Evolutionary conservation across 352 stramenopile genomes (phyloP).

Genomic region (Pythium oligandrum): DNA sequence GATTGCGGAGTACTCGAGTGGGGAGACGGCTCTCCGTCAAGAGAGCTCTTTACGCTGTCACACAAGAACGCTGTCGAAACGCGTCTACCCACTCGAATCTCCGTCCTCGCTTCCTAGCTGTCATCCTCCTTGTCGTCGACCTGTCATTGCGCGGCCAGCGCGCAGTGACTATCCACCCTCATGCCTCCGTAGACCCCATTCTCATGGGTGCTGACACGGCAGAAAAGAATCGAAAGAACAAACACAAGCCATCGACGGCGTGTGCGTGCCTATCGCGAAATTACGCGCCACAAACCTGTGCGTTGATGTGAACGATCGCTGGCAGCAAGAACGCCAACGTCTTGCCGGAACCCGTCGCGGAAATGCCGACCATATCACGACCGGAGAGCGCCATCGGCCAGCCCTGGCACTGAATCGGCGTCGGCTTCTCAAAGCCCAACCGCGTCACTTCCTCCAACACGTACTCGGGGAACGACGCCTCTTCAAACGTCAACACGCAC

Average conservation of each 20-base stretch:
- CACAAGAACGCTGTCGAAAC: no score
- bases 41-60: no score
- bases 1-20: no score
- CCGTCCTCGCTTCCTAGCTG: no score
- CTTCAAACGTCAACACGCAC: conserved; percentile 94
- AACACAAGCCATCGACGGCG: conserved; percentile 33
- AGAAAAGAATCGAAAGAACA: conserved; percentile 18
- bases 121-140: no score
- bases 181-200: no score
- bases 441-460: conserved; percentile 97
- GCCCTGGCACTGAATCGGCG: conserved; percentile 91
- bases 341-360: conserved; percentile 96
- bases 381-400: conserved; percentile 98
- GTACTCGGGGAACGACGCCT: conserved; percentile 94
- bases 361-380: conserved; percentile 99
- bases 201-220: no score
- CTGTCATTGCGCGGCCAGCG: no score
- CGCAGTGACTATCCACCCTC: no score
- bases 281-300: conserved; percentile 87
- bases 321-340: conserved; percentile 98
- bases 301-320: conserved; percentile 99
- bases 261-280: neutral
- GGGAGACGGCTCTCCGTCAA: no score
- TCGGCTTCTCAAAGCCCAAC: conserved; percentile 95
- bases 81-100: no score